Percentiles rank a stretch among this genome's conserved stretches.
Evolutionary conservation across 169 alveolate species (phyloP).

Genomic region (Plasmodium berghei): DNA sequence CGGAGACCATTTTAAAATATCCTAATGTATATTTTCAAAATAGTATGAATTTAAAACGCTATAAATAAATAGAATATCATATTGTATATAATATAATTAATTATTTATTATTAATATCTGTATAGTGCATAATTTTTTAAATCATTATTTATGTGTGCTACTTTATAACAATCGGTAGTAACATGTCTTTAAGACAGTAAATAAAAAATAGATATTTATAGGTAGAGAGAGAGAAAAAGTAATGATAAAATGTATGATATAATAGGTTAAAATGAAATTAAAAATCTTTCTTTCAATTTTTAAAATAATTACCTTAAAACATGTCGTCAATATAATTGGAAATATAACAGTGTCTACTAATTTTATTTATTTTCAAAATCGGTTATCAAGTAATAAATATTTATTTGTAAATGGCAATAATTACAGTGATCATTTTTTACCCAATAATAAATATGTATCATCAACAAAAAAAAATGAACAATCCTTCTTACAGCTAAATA

Average conservation of each 20-base stretch:
- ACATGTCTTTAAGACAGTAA: too few species aligned
- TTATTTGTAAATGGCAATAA: background rate
- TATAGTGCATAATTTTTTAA: too few species aligned
- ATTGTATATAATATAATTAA: too few species aligned
- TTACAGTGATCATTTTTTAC: slow-evolving; percentile 7
- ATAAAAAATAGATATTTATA: too few species aligned
- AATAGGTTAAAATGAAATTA: slow-evolving; percentile 52
- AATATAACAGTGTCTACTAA: slow-evolving; percentile 18
- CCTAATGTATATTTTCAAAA: too few species aligned
- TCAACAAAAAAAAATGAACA: slow-evolving; percentile 17
- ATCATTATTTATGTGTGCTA: too few species aligned
- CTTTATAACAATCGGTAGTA: too few species aligned
- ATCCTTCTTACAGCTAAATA: slow-evolving; percentile 25
- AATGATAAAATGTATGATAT: slow-evolving; percentile 16
- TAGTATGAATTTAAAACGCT: too few species aligned
- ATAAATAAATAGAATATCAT: too few species aligned
- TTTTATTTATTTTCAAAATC: background rate
- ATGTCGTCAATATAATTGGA: slow-evolving; percentile 20
- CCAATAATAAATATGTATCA: background rate
- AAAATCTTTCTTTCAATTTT: slow-evolving; percentile 8
- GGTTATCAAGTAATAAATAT: slow-evolving; percentile 10
- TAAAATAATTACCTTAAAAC: slow-evolving; percentile 45
- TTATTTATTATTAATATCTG: too few species aligned
- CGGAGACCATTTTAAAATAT: too few species aligned
- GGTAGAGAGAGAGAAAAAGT: too few species aligned